Evolutionary conservation across 2,329 filamentous ascomycete genomes (phyloP).

Genomic region (Dryadomyces sulphureus): DNA sequence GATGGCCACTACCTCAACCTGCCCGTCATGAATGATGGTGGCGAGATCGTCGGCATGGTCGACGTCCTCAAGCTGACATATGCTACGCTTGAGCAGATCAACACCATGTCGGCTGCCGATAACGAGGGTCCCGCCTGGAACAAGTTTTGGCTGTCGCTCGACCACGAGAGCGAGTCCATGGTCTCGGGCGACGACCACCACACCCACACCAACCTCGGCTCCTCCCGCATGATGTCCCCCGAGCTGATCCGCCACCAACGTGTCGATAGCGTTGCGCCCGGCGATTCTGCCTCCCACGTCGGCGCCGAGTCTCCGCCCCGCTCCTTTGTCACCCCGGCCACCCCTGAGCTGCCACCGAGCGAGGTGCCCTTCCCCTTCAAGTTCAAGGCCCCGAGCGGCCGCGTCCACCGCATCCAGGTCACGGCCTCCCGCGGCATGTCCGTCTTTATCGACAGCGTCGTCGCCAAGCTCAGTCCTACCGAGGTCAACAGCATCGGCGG

Average conservation of each 20-base stretch:
- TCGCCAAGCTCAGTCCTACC: conserved; percentile 58
- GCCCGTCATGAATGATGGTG: conserved; percentile 92
- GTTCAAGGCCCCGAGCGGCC: conserved; percentile 92
- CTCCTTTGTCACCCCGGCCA: conserved; percentile 36
- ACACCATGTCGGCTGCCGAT: conserved; percentile 79
- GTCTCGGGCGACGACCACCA: conserved; percentile 79
- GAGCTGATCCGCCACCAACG: conserved; percentile 41
- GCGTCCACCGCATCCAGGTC: conserved; percentile 84
- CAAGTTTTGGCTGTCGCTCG: conserved; percentile 96
- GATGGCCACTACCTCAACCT: conserved; percentile 97
- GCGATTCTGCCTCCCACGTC: conserved; percentile 87
- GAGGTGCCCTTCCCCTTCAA: conserved; percentile 91
- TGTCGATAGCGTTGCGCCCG: conserved; percentile 72
- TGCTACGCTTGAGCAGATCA: conserved; percentile 93
- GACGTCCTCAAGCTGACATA: conserved; percentile 97
- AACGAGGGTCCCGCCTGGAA: conserved; percentile 97
- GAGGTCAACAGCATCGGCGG: conserved; percentile 80
- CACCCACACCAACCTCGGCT: conserved; percentile 41
- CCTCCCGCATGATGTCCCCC: conserved; percentile 56
- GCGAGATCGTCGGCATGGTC: conserved; percentile 98
- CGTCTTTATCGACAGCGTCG: conserved; percentile 63
- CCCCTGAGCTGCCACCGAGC: conserved; percentile 40
- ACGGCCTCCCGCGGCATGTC: conserved; percentile 65
- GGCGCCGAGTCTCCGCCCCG: conserved; percentile 65
- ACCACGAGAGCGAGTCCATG: conserved; percentile 91